Conservation (phyloP, 768 basidiomycete genomes). For the Amanita phalloides region DNA sequence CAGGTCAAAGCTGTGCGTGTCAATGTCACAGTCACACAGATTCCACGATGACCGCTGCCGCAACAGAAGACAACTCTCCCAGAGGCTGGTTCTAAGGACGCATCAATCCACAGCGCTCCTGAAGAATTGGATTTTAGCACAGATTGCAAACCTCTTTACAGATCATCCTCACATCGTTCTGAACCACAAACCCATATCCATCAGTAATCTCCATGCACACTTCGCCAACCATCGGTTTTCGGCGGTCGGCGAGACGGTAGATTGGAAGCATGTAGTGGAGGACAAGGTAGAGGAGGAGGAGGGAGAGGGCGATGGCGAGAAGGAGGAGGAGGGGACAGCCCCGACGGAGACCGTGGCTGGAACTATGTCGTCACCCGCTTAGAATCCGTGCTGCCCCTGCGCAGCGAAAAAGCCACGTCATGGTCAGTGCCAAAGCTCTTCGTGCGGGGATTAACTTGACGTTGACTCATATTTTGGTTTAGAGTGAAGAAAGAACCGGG, state of each 20-base stretch:
- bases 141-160: background rate
- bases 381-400: constrained; percentile 15
- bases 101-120: background rate
- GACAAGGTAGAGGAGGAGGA: too few relatives aligned
- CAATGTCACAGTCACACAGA: too few relatives aligned
- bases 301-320: too few relatives aligned
- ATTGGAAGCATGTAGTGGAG: too few relatives aligned
- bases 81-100: background rate
- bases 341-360: constrained; percentile 5
- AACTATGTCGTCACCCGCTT: constrained; percentile 14
- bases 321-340: too few relatives aligned
- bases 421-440: constrained; percentile 12
- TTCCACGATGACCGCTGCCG: too few relatives aligned
- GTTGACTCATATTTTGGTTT: background rate
- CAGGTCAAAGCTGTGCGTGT: too few relatives aligned
- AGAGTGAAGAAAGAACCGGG: constrained; percentile 1
- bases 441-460: background rate
- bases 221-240: too few relatives aligned
- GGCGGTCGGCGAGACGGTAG: too few relatives aligned
- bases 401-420: constrained; percentile 12
- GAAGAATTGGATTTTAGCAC: background rate
- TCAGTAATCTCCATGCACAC: too few relatives aligned
- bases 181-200: too few relatives aligned
- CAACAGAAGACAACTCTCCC: background rate
- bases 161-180: too few relatives aligned